Evolutionary conservation across 2,329 filamentous ascomycete species (phyloP), one percentile per base, ranked within the genome.

Genomic region (Pseudonectria buxi): DNA sequence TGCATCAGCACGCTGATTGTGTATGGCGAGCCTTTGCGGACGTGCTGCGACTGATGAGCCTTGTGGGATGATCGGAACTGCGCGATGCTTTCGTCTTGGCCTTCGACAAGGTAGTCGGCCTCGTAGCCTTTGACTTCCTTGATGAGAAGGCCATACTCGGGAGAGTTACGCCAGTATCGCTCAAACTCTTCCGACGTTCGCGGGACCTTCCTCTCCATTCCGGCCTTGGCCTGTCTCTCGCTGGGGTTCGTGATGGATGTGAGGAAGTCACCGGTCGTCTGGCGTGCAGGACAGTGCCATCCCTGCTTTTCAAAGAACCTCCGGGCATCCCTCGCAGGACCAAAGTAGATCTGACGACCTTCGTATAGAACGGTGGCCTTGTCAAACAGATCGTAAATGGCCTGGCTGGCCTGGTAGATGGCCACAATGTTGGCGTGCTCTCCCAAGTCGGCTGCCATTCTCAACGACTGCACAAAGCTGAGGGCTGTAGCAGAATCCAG

Each of bases 311-410:
- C 74, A 41, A 89, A 88, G 57, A 78, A 88, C 0, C 55, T 55
- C 48, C 72, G 78, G 0, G 83, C 84, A 3, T 65, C 55, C 6
- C 50, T 54, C 0, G 77, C 73, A 0, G 74, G 72, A 0, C 85
- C 86, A 44, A 81, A 89, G 62, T 78, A 90, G 43, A 89, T 89
- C 51, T 89, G 75, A 0, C 80, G 72, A 1, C 85, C 86, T 51
- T 88, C 81, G 50, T 89, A 87, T 0, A 89, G 64, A 0, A 90
- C 80, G 0, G 78, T 69, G 0, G 75, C 76, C 54, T 88, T 88
- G 61, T 90, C 83, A 48, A 90, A 89, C 12, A 78, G 61, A 25
- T 85, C 78, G 52, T 84, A 85, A 24, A 81, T 81, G 26, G 73
- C 64, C 50, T 84, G 78, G 13, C 75, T 76, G 6, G 83, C 81